A percentile compares a stretch with the other conserved stretches of the same genome.
Evolutionary conservation across 2,329 filamentous ascomycete genomes (phyloP).

Genomic region (Colletotrichum musicola): DNA sequence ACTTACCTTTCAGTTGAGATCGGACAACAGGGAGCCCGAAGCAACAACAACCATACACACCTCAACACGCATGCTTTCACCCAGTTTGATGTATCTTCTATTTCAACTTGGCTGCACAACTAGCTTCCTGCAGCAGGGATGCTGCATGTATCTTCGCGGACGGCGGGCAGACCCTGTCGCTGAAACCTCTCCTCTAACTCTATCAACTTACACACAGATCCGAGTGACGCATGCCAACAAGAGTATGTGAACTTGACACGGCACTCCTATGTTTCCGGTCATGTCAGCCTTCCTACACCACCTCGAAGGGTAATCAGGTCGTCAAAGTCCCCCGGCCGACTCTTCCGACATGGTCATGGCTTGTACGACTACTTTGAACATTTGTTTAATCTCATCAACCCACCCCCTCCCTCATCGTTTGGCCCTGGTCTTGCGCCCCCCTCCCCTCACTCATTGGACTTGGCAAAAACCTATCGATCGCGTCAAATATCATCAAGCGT

Average conservation of each 20-base stretch:
- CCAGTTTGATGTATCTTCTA: too few relatives aligned
- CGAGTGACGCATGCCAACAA: slow-evolving; percentile 35
- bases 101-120: neutral
- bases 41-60: neutral
- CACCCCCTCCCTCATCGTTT: slow-evolving; percentile 2
- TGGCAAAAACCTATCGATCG: neutral
- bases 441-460: neutral
- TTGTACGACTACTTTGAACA: neutral
- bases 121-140: slow-evolving; percentile 1
- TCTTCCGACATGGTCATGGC: slow-evolving; percentile 21
- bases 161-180: slow-evolving; percentile 33
- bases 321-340: slow-evolving; percentile 19
- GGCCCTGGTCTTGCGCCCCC: neutral
- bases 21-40: slow-evolving; percentile 10
- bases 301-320: slow-evolving; percentile 18
- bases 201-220: slow-evolving; percentile 39
- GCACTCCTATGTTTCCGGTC: slow-evolving; percentile 13
- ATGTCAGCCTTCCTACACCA: slow-evolving; percentile 22
- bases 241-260: slow-evolving; percentile 21
- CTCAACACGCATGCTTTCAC: neutral
- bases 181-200: slow-evolving; percentile 39
- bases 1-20: slow-evolving; percentile 8
- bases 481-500: slow-evolving; percentile 13
- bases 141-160: slow-evolving; percentile 23
- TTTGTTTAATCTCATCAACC: slow-evolving; percentile 29